A percentile compares a stretch with the other conserved stretches of the same genome.
Conservation (phyloP, 1,139 yeast genomes). For the Geotrichum candidum region DNA sequence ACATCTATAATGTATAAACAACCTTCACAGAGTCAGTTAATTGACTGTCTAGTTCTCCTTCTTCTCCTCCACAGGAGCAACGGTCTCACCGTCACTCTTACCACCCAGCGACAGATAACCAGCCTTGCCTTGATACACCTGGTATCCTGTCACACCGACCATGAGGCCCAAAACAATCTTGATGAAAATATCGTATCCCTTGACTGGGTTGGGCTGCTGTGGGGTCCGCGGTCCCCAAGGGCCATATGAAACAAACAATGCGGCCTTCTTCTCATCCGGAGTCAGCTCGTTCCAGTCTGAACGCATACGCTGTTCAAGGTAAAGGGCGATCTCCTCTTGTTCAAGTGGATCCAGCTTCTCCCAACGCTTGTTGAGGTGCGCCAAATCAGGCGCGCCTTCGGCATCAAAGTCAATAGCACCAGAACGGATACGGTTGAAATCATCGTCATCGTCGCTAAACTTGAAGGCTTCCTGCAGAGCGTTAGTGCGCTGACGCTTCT, state of each 20-base stretch:
- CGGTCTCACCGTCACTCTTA: not conserved
- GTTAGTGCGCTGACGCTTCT: constrained; percentile 24
- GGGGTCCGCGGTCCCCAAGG: constrained; percentile 38
- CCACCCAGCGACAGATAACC: constrained; percentile 8
- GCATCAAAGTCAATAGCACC: constrained; percentile 20
- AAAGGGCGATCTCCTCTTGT: constrained; percentile 42
- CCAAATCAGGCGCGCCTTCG: constrained; percentile 30
- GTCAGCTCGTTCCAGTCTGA: constrained; percentile 39
- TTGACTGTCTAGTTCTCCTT: not conserved
- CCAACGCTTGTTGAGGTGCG: constrained; percentile 36
- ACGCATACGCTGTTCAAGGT: constrained; percentile 41
- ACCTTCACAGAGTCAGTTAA: not conserved
- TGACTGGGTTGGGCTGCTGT: constrained; percentile 26
- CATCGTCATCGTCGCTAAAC: constrained; percentile 30
- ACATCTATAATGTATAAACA: not conserved
- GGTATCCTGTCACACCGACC: constrained; percentile 30
- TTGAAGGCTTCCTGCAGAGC: constrained; percentile 33
- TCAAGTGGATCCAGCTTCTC: constrained; percentile 35
- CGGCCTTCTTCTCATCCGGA: constrained; percentile 36
- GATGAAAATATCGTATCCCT: constrained; percentile 27
- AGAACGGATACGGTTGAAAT: constrained; percentile 28
- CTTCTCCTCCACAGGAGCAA: not conserved
- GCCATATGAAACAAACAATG: constrained; percentile 36
- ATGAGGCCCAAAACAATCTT: constrained; percentile 23
- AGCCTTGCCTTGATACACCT: constrained; percentile 17